A percentile compares a stretch with the other conserved stretches of the same genome.
Conservation (phyloP, 2,329 filamentous ascomycete species). For the Myotisia sp. region DNA sequence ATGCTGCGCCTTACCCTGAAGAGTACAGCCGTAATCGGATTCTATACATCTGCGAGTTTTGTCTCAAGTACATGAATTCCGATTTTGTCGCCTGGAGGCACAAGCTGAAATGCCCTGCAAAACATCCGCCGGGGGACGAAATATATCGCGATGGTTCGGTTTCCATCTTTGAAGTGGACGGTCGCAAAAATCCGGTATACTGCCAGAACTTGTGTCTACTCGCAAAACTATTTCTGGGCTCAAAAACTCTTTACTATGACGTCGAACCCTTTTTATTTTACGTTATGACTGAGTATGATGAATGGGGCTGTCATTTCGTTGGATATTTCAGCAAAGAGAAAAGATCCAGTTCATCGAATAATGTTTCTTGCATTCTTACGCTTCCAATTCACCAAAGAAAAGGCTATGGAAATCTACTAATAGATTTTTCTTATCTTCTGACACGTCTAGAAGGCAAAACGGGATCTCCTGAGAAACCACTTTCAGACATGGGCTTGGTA, state of each 20-base stretch:
- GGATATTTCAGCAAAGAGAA: slow-evolving; percentile 99
- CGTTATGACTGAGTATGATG: slow-evolving; percentile 82
- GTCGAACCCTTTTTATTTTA: slow-evolving; percentile 99
- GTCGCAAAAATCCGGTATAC: slow-evolving; percentile 83
- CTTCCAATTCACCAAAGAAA: slow-evolving; percentile 93
- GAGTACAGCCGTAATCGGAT: slow-evolving; percentile 95
- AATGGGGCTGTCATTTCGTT: slow-evolving; percentile 86
- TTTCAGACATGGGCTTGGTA: slow-evolving; percentile 94
- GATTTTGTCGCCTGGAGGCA: slow-evolving; percentile 97
- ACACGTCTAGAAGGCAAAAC: slow-evolving; percentile 87
- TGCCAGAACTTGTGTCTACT: slow-evolving; percentile 90
- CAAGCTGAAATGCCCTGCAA: slow-evolving; percentile 90
- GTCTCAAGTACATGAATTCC: slow-evolving; percentile 98
- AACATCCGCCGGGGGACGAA: slow-evolving; percentile 93
- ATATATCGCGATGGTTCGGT: slow-evolving; percentile 92
- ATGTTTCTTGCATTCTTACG: slow-evolving; percentile 93
- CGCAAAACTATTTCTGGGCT: slow-evolving; percentile 91
- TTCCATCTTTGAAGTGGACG: slow-evolving; percentile 95
- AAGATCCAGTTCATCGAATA: slow-evolving; percentile 82
- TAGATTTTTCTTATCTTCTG: slow-evolving; percentile 95
- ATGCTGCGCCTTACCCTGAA: slow-evolving; percentile 92
- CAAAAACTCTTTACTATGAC: slow-evolving; percentile 97
- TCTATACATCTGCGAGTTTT: slow-evolving; percentile 99
- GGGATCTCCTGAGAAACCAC: slow-evolving; percentile 88
- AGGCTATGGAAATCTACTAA: slow-evolving; percentile 89